Conservation (phyloP, 768 basidiomycete genomes). For the Amanita thiersii region DNA sequence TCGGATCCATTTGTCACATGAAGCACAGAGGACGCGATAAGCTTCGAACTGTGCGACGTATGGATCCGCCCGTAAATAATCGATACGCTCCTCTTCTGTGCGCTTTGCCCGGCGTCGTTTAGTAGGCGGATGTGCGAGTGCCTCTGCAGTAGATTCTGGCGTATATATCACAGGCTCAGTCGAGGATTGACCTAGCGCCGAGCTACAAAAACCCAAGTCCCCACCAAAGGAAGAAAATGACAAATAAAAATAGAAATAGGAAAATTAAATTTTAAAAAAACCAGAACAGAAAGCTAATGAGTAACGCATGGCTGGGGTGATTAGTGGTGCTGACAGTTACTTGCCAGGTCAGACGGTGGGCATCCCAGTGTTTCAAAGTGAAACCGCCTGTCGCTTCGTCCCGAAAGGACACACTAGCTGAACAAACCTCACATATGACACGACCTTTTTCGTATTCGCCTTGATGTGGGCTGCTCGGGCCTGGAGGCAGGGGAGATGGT, state of each 20-base stretch:
- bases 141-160: slow-evolving; percentile 31
- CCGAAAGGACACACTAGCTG: slow-evolving; percentile 53
- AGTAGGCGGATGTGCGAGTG: slow-evolving; percentile 37
- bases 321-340: too few species aligned
- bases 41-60: slow-evolving; percentile 79
- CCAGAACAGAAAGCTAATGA: too few species aligned
- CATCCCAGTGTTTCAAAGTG: slow-evolving; percentile 62
- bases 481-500: too few species aligned
- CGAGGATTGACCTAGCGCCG: slow-evolving; percentile 8
- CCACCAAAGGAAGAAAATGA: too few species aligned
- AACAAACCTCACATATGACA: slow-evolving; percentile 64
- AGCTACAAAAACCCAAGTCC: too few species aligned
- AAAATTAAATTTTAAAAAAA: too few species aligned
- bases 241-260: too few species aligned
- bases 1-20: slow-evolving; percentile 81
- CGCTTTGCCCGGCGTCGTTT: slow-evolving; percentile 71
- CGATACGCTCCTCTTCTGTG: slow-evolving; percentile 70
- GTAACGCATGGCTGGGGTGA: too few species aligned
- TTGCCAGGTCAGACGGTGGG: slow-evolving; percentile 54
- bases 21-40: slow-evolving; percentile 70
- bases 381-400: slow-evolving; percentile 57
- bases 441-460: slow-evolving; percentile 20
- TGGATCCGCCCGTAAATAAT: slow-evolving; percentile 60
- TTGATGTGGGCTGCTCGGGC: too few species aligned
- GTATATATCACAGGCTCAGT: slow-evolving; percentile 33